A percentile compares a stretch with the other conserved stretches of the same genome.
Conservation (phyloP, 2,329 filamentous ascomycete genomes). For the Passalora sequoiae region DNA sequence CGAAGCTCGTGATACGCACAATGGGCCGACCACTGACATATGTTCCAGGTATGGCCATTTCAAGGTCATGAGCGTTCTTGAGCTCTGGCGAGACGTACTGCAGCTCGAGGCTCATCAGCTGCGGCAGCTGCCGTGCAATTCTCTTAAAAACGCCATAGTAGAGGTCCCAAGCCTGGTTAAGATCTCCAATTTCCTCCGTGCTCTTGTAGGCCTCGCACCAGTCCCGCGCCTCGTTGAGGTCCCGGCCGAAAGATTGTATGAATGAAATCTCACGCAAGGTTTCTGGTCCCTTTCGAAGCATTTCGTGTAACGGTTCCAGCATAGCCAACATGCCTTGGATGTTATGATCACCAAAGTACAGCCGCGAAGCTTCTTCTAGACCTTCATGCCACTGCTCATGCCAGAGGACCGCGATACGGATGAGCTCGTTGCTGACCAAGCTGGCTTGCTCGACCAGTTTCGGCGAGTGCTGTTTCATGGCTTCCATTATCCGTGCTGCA, state of each 20-base stretch:
- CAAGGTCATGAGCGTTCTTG: conserved; percentile 75
- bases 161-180: conserved; percentile 97
- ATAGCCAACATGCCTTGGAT: conserved; percentile 96
- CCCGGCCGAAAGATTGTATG: conserved; percentile 91
- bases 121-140: conserved; percentile 86
- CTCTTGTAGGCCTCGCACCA: conserved; percentile 91
- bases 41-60: conserved; percentile 91
- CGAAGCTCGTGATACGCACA: conserved; percentile 82
- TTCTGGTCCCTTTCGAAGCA: conserved; percentile 84
- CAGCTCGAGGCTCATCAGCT: conserved; percentile 86
- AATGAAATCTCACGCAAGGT: conserved; percentile 96
- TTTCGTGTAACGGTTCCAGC: conserved; percentile 82
- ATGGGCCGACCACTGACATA: conserved; percentile 77
- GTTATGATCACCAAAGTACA: conserved; percentile 97
- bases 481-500: conserved; percentile 92
- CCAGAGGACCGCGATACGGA: conserved; percentile 94
- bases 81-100: conserved; percentile 96
- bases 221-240: conserved; percentile 88
- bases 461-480: conserved; percentile 91
- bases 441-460: conserved; percentile 92
- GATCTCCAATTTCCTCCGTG: conserved; percentile 84
- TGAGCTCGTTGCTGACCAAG: conserved; percentile 90
- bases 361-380: conserved; percentile 86
- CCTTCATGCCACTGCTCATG: conserved; percentile 99
- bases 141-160: conserved; percentile 98